Evolutionary conservation across 768 basidiomycete species (phyloP).

Genomic region (Suillus discolor): DNA sequence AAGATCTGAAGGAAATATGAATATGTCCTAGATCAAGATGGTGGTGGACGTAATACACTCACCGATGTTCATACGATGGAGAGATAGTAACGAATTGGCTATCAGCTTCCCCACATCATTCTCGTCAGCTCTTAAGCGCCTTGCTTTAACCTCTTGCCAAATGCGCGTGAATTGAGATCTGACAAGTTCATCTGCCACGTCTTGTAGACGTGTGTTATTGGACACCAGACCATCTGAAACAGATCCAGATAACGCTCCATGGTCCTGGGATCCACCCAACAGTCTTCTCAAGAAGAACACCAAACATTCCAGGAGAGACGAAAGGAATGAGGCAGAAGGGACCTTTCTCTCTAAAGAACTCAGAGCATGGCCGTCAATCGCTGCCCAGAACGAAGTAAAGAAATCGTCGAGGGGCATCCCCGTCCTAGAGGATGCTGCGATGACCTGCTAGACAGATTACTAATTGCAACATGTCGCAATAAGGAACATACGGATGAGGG

Average conservation of each 20-base stretch:
- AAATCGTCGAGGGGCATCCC: constrained; percentile 44
- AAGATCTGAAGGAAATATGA: constrained; percentile 36
- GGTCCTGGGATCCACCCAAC: constrained; percentile 22
- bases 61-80: constrained; percentile 33
- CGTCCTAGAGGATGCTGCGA: constrained; percentile 23
- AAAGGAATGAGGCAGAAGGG: constrained; percentile 65
- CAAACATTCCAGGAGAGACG: constrained; percentile 70
- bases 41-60: constrained; percentile 11
- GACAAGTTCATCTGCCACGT: constrained; percentile 36
- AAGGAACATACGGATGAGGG: constrained; percentile 56
- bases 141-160: constrained; percentile 49
- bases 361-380: constrained; percentile 67
- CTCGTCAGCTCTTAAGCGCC: constrained; percentile 50
- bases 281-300: constrained; percentile 56
- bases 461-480: background rate
- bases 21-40: background rate
- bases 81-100: constrained; percentile 39
- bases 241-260: constrained; percentile 8
- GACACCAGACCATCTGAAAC: constrained; percentile 8
- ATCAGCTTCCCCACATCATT: constrained; percentile 45
- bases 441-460: constrained; percentile 10
- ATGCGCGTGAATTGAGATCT: constrained; percentile 46
- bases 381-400: constrained; percentile 83
- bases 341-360: constrained; percentile 54
- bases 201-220: constrained; percentile 7